These are phyloP conservation scores for Podospora comata DNA, from an alignment of 495 filamentous ascomycete species.

Conservation along the genomic window DNA sequence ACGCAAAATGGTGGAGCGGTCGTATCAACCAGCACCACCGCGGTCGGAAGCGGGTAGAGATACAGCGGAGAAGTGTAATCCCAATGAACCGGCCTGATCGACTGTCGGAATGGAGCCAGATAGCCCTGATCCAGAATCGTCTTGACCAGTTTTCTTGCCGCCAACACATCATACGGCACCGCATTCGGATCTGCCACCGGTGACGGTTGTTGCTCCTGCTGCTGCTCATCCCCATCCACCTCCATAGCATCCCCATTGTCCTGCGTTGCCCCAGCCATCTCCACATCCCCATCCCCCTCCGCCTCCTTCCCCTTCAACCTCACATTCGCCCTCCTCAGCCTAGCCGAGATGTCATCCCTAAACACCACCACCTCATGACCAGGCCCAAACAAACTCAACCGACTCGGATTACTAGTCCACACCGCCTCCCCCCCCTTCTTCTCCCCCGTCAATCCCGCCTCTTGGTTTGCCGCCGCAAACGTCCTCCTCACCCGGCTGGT, in stretches of 20 bases:
- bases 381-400: constrained; percentile 78
- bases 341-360: constrained; percentile 76
- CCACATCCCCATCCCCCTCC: constrained; percentile 31
- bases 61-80: constrained; percentile 69
- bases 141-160: constrained; percentile 82
- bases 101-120: constrained; percentile 77
- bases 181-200: constrained; percentile 13
- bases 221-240: constrained; percentile 33
- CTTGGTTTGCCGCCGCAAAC: constrained; percentile 71
- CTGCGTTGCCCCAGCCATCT: constrained; percentile 30
- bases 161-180: constrained; percentile 49
- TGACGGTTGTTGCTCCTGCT: constrained; percentile 4
- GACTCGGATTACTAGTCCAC: constrained; percentile 83
- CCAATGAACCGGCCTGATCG: constrained; percentile 79
- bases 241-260: constrained; percentile 43
- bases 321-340: constrained; percentile 72
- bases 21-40: constrained; percentile 75
- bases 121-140: constrained; percentile 91
- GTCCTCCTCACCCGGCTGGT: constrained; percentile 77
- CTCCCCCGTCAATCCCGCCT: constrained; percentile 40
- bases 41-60: constrained; percentile 84
- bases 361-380: constrained; percentile 81
- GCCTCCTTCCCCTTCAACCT: constrained; percentile 46
- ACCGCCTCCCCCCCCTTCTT: constrained; percentile 66
- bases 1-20: constrained; percentile 76